A percentile compares a stretch with the other conserved stretches of the same genome.
Evolutionary conservation across 805 yeast genomes (phyloP).

Genomic region (Yarrowia sp.): DNA sequence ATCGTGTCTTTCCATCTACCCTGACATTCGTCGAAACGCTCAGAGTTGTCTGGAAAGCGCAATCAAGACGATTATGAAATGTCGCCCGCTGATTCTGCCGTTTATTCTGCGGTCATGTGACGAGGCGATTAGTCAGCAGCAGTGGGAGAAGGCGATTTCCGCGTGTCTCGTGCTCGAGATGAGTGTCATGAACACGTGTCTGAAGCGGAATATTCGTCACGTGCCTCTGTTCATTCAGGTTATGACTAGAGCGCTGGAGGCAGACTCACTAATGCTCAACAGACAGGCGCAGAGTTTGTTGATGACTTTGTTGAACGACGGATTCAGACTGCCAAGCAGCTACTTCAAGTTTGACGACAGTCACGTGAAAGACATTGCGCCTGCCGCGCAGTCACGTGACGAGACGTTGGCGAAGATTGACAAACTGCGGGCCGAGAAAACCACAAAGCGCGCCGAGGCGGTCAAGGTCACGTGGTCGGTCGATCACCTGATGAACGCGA

Average conservation of each 20-base stretch:
- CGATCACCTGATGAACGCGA: constrained; percentile 11
- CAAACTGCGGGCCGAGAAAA: constrained; percentile 40
- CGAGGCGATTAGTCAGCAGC: constrained; percentile 57
- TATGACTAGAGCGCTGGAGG: constrained; percentile 60
- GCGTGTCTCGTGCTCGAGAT: constrained; percentile 65
- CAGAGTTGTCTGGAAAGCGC: constrained; percentile 70
- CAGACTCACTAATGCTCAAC: constrained; percentile 64
- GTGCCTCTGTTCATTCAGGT: constrained; percentile 57
- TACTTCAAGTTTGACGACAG: constrained; percentile 38
- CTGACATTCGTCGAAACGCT: constrained; percentile 73
- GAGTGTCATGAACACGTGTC: constrained; percentile 63
- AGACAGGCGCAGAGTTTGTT: constrained; percentile 49
- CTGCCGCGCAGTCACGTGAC: constrained; percentile 15
- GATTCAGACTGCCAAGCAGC: constrained; percentile 58
- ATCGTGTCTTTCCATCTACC: constrained; percentile 71
- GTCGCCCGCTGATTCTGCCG: constrained; percentile 63
- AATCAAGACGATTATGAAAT: constrained; percentile 71
- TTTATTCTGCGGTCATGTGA: constrained; percentile 59
- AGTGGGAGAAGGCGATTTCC: constrained; percentile 65
- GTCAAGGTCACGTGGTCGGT: constrained; percentile 11
- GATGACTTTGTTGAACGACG: constrained; percentile 47
- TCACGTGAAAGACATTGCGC: constrained; percentile 41
- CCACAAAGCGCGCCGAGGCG: constrained; percentile 41
- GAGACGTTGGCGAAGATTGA: constrained; percentile 40
- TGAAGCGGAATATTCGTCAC: constrained; percentile 64